A percentile compares a stretch with the other conserved stretches of the same genome.
Conservation (phyloP, 176 grass and related monocot species). For the Oryza meyeriana region DNA sequence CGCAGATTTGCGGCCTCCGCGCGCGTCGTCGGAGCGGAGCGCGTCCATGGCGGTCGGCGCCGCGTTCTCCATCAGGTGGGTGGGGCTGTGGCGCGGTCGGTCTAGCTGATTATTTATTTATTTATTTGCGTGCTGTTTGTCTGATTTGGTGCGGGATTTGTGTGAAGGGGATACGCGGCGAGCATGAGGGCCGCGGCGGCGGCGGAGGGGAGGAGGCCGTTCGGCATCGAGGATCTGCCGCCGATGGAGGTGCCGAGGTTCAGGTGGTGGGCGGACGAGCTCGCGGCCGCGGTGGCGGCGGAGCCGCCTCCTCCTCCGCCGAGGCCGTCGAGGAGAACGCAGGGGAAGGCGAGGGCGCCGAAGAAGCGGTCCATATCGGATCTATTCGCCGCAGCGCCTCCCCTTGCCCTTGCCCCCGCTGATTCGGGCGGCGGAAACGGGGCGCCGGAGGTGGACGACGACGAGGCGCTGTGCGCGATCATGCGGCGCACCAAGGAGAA, state of each 20-base stretch:
- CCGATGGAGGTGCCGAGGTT: slow-evolving; percentile 42
- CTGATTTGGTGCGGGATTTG: slow-evolving; percentile 6
- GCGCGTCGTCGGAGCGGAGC: not conserved
- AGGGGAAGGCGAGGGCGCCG: slow-evolving; percentile 32
- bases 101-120: not conserved
- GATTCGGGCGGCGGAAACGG: not conserved
- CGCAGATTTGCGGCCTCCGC: not conserved
- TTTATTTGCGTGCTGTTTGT: not conserved
- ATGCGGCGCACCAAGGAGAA: slow-evolving; percentile 15
- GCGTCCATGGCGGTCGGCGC: slow-evolving; percentile 24
- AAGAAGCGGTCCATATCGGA: slow-evolving; percentile 65
- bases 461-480: slow-evolving; percentile 28
- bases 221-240: slow-evolving; percentile 18
- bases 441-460: not conserved
- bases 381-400: slow-evolving; percentile 52
- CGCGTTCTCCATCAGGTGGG: slow-evolving; percentile 55
- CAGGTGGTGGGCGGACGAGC: slow-evolving; percentile 60
- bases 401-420: not conserved
- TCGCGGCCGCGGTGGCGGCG: slow-evolving; percentile 1
- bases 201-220: not conserved
- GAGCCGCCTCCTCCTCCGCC: not conserved
- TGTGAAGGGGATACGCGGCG: slow-evolving; percentile 37
- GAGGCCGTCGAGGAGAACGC: not conserved
- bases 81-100: not conserved
- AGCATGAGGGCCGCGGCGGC: slow-evolving; percentile 4